Evolutionary conservation across 225 moss, liverwort and hornwort species (phyloP), one percentile per base, ranked within the genome.

Genomic region (Marchantia polymorpha): DNA sequence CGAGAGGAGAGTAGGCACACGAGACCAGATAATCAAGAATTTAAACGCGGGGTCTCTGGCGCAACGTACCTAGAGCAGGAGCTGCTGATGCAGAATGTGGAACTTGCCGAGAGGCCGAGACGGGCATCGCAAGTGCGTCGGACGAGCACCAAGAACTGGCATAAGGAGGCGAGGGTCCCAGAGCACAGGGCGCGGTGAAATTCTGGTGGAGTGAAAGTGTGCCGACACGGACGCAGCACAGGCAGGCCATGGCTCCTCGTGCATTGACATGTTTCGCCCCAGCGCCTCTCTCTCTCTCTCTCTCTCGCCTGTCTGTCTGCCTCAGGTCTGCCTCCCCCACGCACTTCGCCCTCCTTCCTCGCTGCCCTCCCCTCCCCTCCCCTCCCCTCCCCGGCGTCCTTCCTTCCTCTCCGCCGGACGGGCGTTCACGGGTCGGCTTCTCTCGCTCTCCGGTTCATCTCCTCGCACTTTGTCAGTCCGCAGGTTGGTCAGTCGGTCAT

Each of bases 221-320:
- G 0, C 29, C 15, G 19, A 30, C 31, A 59, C 39, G 58, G 39
- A 22, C 59, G 58, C 59, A 75, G 30, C 75, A 59, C 39, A 75
- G 31, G 75, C 59, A 75, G 15, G 58, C 75, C 75, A 75, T 75
- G 59, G 39, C 59, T 75, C 31, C 59, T 75, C 31, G 26, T 73
- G 15, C 26, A 52, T 52, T 26, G 51, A 55, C 73, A 54, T 52
- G 4, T 6, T 54, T 53, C 54, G 16, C 53, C 12, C 68, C 15
- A 3, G 31, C 26, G 7, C 68, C 4, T n/a, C 50, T 50, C 19
- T n/a, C n/a, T n/a, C n/a, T n/a, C n/a, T n/a, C n/a, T n/a, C n/a
- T n/a, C n/a, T n/a, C n/a, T n/a, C n/a, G n/a, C n/a, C n/a, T 12
- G 0, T 30, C 67, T 10, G 49, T 19, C 23, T 10, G 47, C 16